Evolutionary conservation across 176 grass and related monocot genomes (phyloP).

Genomic region (Cenchrus purpureus): DNA sequence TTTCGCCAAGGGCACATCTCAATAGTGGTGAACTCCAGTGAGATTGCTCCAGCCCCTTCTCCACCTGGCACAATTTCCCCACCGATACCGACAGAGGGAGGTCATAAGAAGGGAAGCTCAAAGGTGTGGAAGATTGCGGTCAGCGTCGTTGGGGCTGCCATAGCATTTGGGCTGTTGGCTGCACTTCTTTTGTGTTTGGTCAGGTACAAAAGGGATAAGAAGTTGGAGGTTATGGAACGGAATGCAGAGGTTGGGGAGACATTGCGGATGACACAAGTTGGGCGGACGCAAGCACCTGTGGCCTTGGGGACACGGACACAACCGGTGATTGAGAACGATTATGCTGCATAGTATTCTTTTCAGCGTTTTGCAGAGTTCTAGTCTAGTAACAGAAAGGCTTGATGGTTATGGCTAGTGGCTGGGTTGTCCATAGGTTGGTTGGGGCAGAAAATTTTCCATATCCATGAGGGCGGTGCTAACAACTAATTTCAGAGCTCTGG

Average conservation of each 20-base stretch:
- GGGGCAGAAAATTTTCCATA: slow-evolving; percentile 29
- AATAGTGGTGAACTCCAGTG: slow-evolving; percentile 74
- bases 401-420: slow-evolving; percentile 20
- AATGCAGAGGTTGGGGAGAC: slow-evolving; percentile 66
- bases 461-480: not conserved
- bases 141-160: slow-evolving; percentile 36
- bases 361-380: slow-evolving; percentile 14
- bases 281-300: slow-evolving; percentile 66
- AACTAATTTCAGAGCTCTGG: slow-evolving; percentile 24
- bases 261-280: slow-evolving; percentile 68
- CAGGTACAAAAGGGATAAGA: slow-evolving; percentile 54
- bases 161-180: slow-evolving; percentile 56
- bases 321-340: slow-evolving; percentile 83
- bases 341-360: slow-evolving; percentile 45
- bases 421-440: slow-evolving; percentile 35
- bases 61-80: slow-evolving; percentile 31
- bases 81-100: not conserved
- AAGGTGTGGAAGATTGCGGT: slow-evolving; percentile 71
- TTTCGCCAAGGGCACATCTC: slow-evolving; percentile 74
- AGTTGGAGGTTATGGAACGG: slow-evolving; percentile 63
- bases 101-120: slow-evolving; percentile 40
- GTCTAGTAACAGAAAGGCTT: slow-evolving; percentile 21
- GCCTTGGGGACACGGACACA: slow-evolving; percentile 63
- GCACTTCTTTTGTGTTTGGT: slow-evolving; percentile 51
- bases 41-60: slow-evolving; percentile 21